phyloP scores from a whole-genome alignment of 495 filamentous ascomycete species.

The Thozetella sp. region DNA sequence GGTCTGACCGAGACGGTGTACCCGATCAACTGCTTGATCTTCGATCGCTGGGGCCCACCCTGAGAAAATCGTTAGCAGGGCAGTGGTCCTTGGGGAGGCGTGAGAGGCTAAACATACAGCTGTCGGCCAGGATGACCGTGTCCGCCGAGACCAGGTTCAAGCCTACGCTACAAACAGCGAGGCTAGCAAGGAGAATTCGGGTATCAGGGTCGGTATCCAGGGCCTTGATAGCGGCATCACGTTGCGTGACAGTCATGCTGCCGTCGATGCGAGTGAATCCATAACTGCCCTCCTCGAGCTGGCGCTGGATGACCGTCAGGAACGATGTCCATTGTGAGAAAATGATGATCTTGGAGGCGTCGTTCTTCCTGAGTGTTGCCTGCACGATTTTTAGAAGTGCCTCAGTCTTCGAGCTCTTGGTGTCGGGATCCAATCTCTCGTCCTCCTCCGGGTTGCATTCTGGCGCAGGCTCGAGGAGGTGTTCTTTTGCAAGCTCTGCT shows the following conservation, averaged over 20 bases:
- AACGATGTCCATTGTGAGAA: slow-evolving; percentile 96
- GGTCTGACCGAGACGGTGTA: slow-evolving; percentile 86
- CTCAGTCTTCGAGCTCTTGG: slow-evolving; percentile 82
- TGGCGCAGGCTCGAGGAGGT: slow-evolving; percentile 63
- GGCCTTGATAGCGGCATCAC: slow-evolving; percentile 68
- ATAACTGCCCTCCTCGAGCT: slow-evolving; percentile 63
- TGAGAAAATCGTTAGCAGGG: slow-evolving; percentile 15
- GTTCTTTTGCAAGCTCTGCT: slow-evolving; percentile 63
- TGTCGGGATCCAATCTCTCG: slow-evolving; percentile 58
- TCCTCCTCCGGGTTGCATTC: slow-evolving; percentile 48
- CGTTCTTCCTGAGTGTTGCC: slow-evolving; percentile 67
- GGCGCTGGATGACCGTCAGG: slow-evolving; percentile 73
- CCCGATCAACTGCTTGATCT: slow-evolving; percentile 90
- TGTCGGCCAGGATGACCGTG: slow-evolving; percentile 82
- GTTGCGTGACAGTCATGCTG: slow-evolving; percentile 66
- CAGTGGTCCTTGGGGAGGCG: not conserved
- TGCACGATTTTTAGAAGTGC: slow-evolving; percentile 78
- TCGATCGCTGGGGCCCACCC: slow-evolving; percentile 95
- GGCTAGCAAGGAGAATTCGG: slow-evolving; percentile 78
- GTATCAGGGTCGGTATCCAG: slow-evolving; percentile 71
- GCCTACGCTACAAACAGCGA: slow-evolving; percentile 84
- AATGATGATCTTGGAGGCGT: slow-evolving; percentile 78
- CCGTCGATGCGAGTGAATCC: slow-evolving; percentile 81
- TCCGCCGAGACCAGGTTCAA: slow-evolving; percentile 89
- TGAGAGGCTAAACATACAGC: slow-evolving; percentile 38